A percentile compares a stretch with the other conserved stretches of the same genome.
phyloP scores from a whole-genome alignment of 148 eudicot species.

The Chenopodium quinoa region DNA sequence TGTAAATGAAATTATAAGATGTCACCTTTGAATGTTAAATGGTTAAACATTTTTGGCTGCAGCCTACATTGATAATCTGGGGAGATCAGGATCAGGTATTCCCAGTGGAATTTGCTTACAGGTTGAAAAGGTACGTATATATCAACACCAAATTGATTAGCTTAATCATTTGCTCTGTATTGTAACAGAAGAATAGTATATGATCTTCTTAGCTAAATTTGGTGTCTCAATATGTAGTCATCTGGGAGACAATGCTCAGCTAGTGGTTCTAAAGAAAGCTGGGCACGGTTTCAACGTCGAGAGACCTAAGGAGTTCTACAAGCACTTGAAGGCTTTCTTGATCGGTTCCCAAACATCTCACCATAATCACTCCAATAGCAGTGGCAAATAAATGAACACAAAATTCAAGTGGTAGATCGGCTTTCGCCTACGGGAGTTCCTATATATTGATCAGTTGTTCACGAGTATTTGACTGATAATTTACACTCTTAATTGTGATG shows the following conservation, averaged over 20 bases:
- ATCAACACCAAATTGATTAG: too few species aligned
- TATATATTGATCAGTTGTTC: not conserved
- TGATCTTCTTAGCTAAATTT: too few species aligned
- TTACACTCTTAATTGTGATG: not conserved
- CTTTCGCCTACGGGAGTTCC: not conserved
- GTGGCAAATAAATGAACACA: not conserved
- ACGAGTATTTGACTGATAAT: not conserved
- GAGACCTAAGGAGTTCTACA: slow-evolving; percentile 59
- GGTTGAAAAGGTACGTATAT: slow-evolving; percentile 54
- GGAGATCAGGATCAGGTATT: slow-evolving; percentile 81
- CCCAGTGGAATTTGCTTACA: slow-evolving; percentile 66
- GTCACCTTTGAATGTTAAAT: not conserved
- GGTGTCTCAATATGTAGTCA: slow-evolving; percentile 43
- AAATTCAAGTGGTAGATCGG: not conserved
- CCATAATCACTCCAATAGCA: slow-evolving; percentile 1
- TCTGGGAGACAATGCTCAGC: slow-evolving; percentile 62
- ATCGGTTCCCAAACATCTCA: slow-evolving; percentile 14
- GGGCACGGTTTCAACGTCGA: slow-evolving; percentile 69
- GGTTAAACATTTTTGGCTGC: slow-evolving; percentile 15
- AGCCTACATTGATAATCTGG: slow-evolving; percentile 85
- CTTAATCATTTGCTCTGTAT: too few species aligned
- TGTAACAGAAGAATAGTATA: not conserved
- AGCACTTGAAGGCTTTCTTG: slow-evolving; percentile 56
- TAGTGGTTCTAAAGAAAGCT: slow-evolving; percentile 56
- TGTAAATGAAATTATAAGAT: too few species aligned